phyloP scores from a whole-genome alignment of 2,329 filamentous ascomycete species.

The Claviceps sp. region DNA sequence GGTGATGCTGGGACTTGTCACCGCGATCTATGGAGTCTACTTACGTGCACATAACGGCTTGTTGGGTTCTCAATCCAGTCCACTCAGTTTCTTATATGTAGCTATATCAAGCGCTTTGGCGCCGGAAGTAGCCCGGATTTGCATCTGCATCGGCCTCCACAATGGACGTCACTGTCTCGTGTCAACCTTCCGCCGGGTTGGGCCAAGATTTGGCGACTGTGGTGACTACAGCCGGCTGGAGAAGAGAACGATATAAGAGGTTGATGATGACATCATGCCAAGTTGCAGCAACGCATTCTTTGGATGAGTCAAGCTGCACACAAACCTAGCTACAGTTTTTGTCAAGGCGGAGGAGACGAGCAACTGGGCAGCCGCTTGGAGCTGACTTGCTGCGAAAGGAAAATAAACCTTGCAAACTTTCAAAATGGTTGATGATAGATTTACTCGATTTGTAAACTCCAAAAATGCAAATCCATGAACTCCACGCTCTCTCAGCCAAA shows the following conservation, averaged over 20 bases:
- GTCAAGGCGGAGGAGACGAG: background rate
- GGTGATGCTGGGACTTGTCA: background rate
- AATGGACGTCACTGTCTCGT: background rate
- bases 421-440: background rate
- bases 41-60: background rate
- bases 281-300: background rate
- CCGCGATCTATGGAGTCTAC: background rate
- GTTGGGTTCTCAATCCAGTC: background rate
- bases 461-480: constrained; percentile 8
- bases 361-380: background rate
- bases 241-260: too few relatives aligned
- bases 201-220: too few relatives aligned
- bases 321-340: background rate
- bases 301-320: background rate
- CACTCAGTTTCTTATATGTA: background rate
- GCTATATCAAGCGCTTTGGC: background rate
- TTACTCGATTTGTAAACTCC: background rate
- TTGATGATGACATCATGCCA: background rate
- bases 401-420: background rate
- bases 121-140: background rate
- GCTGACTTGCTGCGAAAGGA: background rate
- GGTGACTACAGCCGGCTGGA: too few relatives aligned
- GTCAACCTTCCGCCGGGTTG: background rate
- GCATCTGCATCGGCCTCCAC: background rate
- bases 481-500: constrained; percentile 14